These are phyloP conservation scores for Globisporangium abappressorium DNA, from an alignment of 352 stramenopile genomes.

Conservation along the genomic window DNA sequence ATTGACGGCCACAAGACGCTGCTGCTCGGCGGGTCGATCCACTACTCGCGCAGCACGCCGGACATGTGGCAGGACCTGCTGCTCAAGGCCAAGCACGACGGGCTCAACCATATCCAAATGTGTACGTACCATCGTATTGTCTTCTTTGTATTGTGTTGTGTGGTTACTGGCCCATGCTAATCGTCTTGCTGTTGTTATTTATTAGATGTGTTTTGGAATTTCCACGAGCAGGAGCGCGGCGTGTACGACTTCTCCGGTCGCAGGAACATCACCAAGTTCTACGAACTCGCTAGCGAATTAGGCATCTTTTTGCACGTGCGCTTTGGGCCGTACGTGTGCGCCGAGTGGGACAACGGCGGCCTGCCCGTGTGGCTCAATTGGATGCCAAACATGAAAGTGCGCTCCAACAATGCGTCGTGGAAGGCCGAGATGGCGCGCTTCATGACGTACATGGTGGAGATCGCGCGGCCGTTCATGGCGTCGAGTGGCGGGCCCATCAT, in stretches of 20 bases:
- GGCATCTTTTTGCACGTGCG: constrained; percentile 71
- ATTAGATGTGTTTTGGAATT: constrained; percentile 71
- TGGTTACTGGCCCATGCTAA: neutral
- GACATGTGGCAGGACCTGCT: constrained; percentile 58
- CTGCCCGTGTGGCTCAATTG: constrained; percentile 60
- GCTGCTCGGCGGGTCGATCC: constrained; percentile 65
- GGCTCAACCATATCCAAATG: constrained; percentile 72
- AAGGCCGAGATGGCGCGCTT: constrained; percentile 61
- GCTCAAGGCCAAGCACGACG: constrained; percentile 61
- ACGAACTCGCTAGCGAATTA: constrained; percentile 45
- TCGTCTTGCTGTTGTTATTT: neutral
- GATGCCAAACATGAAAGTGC: constrained; percentile 45
- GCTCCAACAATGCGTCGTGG: constrained; percentile 43
- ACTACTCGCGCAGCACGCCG: constrained; percentile 51
- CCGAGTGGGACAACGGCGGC: constrained; percentile 64
- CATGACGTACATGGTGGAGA: constrained; percentile 53
- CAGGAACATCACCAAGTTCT: constrained; percentile 61
- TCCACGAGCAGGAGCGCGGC: constrained; percentile 55
- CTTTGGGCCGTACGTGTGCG: constrained; percentile 68
- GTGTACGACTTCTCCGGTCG: constrained; percentile 49
- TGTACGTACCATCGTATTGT: constrained; percentile 30
- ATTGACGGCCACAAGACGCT: constrained; percentile 57
- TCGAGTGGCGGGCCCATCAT: constrained; percentile 67
- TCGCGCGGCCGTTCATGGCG: constrained; percentile 62
- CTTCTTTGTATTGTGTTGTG: neutral